Percentiles rank a stretch among this genome's conserved stretches.
Evolutionary conservation across 176 grass and related monocot genomes (phyloP).

Genomic region (Oryza coarctata): DNA sequence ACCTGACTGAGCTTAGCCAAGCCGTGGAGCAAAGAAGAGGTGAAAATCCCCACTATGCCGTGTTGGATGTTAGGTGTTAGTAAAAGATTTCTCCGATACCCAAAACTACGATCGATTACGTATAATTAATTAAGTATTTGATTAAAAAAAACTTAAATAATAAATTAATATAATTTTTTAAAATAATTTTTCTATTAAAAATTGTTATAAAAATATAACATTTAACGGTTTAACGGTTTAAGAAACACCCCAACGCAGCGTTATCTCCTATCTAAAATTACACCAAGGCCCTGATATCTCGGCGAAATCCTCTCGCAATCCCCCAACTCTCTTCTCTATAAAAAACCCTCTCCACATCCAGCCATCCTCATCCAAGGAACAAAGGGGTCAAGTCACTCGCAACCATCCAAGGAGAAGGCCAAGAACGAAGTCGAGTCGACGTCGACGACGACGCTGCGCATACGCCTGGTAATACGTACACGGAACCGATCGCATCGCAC

Average conservation of each 20-base stretch:
- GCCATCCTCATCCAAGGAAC: background rate
- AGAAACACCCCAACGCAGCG: no score
- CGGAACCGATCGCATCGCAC: background rate
- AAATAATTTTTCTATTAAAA: no score
- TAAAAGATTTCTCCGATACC: no score
- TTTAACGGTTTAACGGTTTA: no score
- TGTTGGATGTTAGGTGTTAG: no score
- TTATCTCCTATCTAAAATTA: conserved; percentile 26
- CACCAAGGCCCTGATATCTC: conserved; percentile 9
- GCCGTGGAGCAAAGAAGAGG: background rate
- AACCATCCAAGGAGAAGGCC: background rate
- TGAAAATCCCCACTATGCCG: background rate
- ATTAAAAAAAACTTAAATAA: no score
- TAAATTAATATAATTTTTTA: no score
- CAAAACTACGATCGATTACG: no score
- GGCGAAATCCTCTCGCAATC: conserved; percentile 20
- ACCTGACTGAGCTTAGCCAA: background rate
- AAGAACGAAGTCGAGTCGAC: background rate
- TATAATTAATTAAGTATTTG: no score
- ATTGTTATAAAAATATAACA: no score
- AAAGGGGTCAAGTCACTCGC: conserved; percentile 2
- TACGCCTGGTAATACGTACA: background rate
- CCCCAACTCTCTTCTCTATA: conserved; percentile 6
- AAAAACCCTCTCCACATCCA: conserved; percentile 20
- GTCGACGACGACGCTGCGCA: background rate